Percentiles rank a stretch among this genome's conserved stretches.
These are phyloP conservation scores for Torulaspora franciscae DNA, from an alignment of 805 yeast species.

Conservation along the genomic window DNA sequence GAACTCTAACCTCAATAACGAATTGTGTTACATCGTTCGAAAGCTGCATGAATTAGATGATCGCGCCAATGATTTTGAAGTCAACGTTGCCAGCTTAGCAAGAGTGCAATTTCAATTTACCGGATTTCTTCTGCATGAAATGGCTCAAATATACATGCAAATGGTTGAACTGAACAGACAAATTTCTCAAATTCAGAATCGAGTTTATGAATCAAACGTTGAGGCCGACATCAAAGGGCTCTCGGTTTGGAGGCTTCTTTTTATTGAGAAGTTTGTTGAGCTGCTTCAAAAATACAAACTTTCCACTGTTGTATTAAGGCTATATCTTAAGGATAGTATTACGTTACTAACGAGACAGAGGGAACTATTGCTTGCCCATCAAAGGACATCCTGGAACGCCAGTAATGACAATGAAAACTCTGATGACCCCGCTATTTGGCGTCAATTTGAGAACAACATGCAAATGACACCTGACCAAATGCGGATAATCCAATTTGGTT, in stretches of 20 bases:
- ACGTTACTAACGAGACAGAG: slow-evolving; percentile 34
- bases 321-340: slow-evolving; percentile 34
- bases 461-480: slow-evolving; percentile 26
- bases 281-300: slow-evolving; percentile 30
- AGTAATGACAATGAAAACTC: slow-evolving; percentile 12
- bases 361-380: slow-evolving; percentile 30
- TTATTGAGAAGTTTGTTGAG: slow-evolving; percentile 26
- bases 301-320: slow-evolving; percentile 32
- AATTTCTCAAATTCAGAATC: slow-evolving; percentile 25
- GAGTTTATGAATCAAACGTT: slow-evolving; percentile 19
- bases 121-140: slow-evolving; percentile 34
- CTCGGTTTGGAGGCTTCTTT: slow-evolving; percentile 29
- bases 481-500: slow-evolving; percentile 27
- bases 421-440: slow-evolving; percentile 15
- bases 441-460: slow-evolving; percentile 15
- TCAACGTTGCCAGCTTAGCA: slow-evolving; percentile 36
- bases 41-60: slow-evolving; percentile 33
- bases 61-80: slow-evolving; percentile 35
- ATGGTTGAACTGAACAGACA: slow-evolving; percentile 34
- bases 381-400: slow-evolving; percentile 21
- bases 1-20: slow-evolving; percentile 26
- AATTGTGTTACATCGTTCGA: slow-evolving; percentile 32
- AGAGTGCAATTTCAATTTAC: slow-evolving; percentile 36
- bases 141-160: slow-evolving; percentile 32
- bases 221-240: slow-evolving; percentile 28